phyloP scores from a whole-genome alignment of 768 basidiomycete genomes.

The Mycena rebaudengoi region DNA sequence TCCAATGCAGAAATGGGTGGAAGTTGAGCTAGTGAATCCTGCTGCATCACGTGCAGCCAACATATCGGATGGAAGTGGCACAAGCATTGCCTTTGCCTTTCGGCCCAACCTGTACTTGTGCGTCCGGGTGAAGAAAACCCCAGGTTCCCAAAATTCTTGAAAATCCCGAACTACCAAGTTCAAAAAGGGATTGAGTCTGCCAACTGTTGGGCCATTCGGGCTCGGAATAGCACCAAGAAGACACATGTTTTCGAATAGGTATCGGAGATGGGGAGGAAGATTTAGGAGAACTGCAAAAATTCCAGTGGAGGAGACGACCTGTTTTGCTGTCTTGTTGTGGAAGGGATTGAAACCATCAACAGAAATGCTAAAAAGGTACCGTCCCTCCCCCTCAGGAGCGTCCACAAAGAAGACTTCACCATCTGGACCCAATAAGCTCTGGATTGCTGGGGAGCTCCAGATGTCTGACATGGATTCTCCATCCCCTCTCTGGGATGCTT shows the following conservation, averaged over 20 bases:
- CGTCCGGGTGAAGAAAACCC: slow-evolving; percentile 38
- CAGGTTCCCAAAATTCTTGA: slow-evolving; percentile 36
- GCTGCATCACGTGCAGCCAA: slow-evolving; percentile 38
- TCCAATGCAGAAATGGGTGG: slow-evolving; percentile 37
- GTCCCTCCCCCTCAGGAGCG: slow-evolving; percentile 20
- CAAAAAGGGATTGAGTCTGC: slow-evolving; percentile 46
- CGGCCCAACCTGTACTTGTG: slow-evolving; percentile 17
- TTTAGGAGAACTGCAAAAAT: slow-evolving; percentile 31
- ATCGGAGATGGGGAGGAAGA: slow-evolving; percentile 27
- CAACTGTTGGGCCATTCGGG: slow-evolving; percentile 41
- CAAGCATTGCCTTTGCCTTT: slow-evolving; percentile 24
- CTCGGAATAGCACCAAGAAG: slow-evolving; percentile 47
- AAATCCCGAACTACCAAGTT: slow-evolving; percentile 46
- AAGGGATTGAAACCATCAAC: slow-evolving; percentile 41
- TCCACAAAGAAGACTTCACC: slow-evolving; percentile 35
- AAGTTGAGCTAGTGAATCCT: slow-evolving; percentile 29
- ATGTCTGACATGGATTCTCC: slow-evolving; percentile 25
- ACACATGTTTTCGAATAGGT: slow-evolving; percentile 46
- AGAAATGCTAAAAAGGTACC: slow-evolving; percentile 33
- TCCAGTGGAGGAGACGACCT: slow-evolving; percentile 30
- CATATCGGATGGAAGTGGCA: slow-evolving; percentile 41
- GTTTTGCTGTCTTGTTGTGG: slow-evolving; percentile 34
- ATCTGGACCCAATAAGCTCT: slow-evolving; percentile 22
- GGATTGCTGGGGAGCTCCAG: slow-evolving; percentile 29
- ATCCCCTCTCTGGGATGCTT: background rate